phyloP scores from a whole-genome alignment of 352 stramenopile species.

The Blastocystis sp. region DNA sequence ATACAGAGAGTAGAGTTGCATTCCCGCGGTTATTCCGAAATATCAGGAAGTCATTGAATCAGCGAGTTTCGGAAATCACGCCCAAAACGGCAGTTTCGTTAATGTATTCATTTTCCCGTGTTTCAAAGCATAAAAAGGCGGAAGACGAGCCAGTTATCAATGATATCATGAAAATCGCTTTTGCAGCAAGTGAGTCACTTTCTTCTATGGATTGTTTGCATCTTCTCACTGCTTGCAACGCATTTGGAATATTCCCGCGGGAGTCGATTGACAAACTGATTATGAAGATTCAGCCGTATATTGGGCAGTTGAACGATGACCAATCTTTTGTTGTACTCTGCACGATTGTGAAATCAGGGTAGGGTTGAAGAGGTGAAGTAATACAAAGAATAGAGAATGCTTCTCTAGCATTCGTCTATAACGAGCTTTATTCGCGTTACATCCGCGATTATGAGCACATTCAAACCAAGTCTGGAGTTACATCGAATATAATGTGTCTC shows the following conservation, averaged over 20 bases:
- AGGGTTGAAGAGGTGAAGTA: not conserved
- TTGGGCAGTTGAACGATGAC: not conserved
- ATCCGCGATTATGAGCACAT: not conserved
- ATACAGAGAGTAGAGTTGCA: not conserved
- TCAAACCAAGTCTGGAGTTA: not conserved
- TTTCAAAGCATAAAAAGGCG: not conserved
- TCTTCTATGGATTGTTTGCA: not conserved
- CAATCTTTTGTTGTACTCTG: slow-evolving; percentile 1
- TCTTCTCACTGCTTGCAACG: slow-evolving; percentile 2
- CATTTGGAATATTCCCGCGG: not conserved
- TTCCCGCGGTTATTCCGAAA: not conserved
- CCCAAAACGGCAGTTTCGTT: not conserved
- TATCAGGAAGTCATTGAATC: not conserved
- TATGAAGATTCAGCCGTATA: not conserved
- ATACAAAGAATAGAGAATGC: not conserved
- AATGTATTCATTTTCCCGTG: not conserved
- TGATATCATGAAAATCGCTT: not conserved
- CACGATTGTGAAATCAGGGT: not conserved
- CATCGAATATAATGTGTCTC: slow-evolving; percentile 9
- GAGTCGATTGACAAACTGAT: not conserved
- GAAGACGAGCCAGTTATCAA: not conserved
- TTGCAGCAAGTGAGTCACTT: not conserved
- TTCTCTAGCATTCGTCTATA: not conserved
- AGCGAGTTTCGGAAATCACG: not conserved
- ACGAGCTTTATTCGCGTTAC: not conserved